phyloP scores from a whole-genome alignment of 306 rosid genomes.

The Ochetophila trinervis region DNA sequence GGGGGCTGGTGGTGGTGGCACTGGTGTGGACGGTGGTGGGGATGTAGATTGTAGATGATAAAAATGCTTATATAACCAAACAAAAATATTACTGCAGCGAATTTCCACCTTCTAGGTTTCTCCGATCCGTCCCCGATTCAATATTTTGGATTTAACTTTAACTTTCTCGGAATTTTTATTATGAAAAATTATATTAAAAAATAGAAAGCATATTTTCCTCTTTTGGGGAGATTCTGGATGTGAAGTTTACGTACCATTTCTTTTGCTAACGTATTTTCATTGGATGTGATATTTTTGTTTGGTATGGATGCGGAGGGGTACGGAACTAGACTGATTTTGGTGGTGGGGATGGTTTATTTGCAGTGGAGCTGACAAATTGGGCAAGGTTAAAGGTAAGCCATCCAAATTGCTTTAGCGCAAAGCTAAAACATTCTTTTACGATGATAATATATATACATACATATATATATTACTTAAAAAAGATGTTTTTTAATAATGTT shows the following conservation, averaged over 20 bases:
- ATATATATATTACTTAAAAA: too few species aligned
- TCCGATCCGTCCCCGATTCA: too few species aligned
- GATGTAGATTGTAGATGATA: slow-evolving; percentile 17
- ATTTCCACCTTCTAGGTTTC: neutral
- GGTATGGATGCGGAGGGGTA: neutral
- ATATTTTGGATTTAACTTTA: too few species aligned
- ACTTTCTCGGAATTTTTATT: too few species aligned
- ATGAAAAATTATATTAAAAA: too few species aligned
- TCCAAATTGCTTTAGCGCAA: too few species aligned
- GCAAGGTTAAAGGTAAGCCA: too few species aligned
- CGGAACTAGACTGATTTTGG: slow-evolving; percentile 12
- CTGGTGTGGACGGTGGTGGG: neutral
- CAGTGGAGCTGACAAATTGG: too few species aligned
- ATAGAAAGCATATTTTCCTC: neutral
- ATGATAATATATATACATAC: too few species aligned
- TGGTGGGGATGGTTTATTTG: slow-evolving; percentile 18
- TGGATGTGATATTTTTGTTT: neutral
- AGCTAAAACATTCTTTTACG: too few species aligned
- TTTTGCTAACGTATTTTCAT: neutral
- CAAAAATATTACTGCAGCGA: neutral
- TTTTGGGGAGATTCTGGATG: neutral
- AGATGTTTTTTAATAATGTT: too few species aligned
- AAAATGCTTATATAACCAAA: slow-evolving; percentile 5
- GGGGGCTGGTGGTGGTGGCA: slow-evolving; percentile 6
- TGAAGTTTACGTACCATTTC: neutral